phyloP scores from a whole-genome alignment of 2,329 filamentous ascomycete genomes.

The Aspergillus glaucus region DNA sequence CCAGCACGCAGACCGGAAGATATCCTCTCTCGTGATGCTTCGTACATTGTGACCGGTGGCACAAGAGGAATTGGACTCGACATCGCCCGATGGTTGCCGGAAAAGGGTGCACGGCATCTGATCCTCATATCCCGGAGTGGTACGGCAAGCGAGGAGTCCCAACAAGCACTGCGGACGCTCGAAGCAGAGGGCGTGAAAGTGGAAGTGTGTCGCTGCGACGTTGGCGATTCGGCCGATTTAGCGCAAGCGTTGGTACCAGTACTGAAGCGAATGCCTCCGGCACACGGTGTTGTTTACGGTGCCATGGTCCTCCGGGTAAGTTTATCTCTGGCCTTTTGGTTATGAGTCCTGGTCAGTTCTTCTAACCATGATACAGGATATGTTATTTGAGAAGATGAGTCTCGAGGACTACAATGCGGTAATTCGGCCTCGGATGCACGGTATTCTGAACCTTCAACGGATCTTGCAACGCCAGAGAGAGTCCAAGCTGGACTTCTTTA shows the following conservation, averaged over 20 bases:
- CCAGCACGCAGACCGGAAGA: slow-evolving; percentile 29
- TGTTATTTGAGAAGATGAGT: slow-evolving; percentile 27
- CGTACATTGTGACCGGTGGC: slow-evolving; percentile 52
- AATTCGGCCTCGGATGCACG: slow-evolving; percentile 13
- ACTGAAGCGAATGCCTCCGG: slow-evolving; percentile 21
- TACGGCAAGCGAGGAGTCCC: slow-evolving; percentile 14
- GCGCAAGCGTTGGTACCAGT: neutral
- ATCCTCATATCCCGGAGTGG: slow-evolving; percentile 49
- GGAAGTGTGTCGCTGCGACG: slow-evolving; percentile 27
- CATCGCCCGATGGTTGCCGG: slow-evolving; percentile 47
- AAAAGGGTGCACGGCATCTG: slow-evolving; percentile 47
- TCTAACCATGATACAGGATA: slow-evolving; percentile 15
- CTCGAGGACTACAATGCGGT: slow-evolving; percentile 16
- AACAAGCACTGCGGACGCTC: slow-evolving; percentile 12
- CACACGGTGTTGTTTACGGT: slow-evolving; percentile 41
- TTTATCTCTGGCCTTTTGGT: too few relatives aligned
- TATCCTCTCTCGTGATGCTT: slow-evolving; percentile 13
- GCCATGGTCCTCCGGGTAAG: slow-evolving; percentile 40
- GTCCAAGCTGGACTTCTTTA: slow-evolving; percentile 20
- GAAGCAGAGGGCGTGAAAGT: slow-evolving; percentile 11
- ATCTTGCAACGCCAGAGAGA: slow-evolving; percentile 5
- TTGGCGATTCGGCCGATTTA: slow-evolving; percentile 14
- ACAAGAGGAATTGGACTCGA: slow-evolving; percentile 53
- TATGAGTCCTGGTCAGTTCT: neutral
- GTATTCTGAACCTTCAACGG: slow-evolving; percentile 25